These are phyloP conservation scores for Ploettnerulaceae sp. DNA, from an alignment of 2,329 filamentous ascomycete genomes.

Conservation along the genomic window DNA sequence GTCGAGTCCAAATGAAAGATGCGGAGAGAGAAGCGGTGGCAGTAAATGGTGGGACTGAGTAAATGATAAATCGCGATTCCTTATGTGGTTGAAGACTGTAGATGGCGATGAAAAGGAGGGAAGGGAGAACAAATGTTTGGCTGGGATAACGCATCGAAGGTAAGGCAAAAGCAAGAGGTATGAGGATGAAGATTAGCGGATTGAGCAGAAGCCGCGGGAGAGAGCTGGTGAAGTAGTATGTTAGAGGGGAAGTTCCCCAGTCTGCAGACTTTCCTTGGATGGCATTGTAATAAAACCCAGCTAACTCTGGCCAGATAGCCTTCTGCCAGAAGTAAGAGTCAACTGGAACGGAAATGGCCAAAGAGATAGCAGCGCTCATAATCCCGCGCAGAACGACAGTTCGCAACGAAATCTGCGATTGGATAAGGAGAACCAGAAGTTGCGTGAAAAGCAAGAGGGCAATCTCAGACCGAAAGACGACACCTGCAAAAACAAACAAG, in stretches of 20 bases:
- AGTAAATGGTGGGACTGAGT: conserved; percentile 76
- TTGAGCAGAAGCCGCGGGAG: conserved; percentile 82
- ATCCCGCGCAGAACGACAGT: conserved; percentile 62
- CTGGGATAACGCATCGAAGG: conserved; percentile 42
- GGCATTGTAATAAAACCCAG: conserved; percentile 87
- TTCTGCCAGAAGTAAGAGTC: conserved; percentile 95
- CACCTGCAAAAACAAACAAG: conserved; percentile 72
- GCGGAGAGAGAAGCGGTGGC: conserved; percentile 71
- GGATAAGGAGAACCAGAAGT: conserved; percentile 57
- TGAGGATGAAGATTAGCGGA: conserved; percentile 57
- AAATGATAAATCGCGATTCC: conserved; percentile 92
- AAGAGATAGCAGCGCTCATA: conserved; percentile 58
- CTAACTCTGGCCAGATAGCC: conserved; percentile 83
- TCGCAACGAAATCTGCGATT: conserved; percentile 47
- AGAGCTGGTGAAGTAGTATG: conserved; percentile 80
- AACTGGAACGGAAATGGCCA: conserved; percentile 65
- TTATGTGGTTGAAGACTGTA: conserved; percentile 94
- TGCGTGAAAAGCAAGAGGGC: conserved; percentile 72
- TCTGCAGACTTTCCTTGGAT: conserved; percentile 74
- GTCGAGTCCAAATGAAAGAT: conserved; percentile 61
- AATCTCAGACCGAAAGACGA: conserved; percentile 86
- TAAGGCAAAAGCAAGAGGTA: conserved; percentile 47
- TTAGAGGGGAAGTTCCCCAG: conserved; percentile 83
- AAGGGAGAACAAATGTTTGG: conserved; percentile 55
- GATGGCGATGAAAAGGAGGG: conserved; percentile 65